Base-by-base conservation (phyloP, 2,329 filamentous ascomycete genomes). In the Penicillium corylophilum region DNA sequence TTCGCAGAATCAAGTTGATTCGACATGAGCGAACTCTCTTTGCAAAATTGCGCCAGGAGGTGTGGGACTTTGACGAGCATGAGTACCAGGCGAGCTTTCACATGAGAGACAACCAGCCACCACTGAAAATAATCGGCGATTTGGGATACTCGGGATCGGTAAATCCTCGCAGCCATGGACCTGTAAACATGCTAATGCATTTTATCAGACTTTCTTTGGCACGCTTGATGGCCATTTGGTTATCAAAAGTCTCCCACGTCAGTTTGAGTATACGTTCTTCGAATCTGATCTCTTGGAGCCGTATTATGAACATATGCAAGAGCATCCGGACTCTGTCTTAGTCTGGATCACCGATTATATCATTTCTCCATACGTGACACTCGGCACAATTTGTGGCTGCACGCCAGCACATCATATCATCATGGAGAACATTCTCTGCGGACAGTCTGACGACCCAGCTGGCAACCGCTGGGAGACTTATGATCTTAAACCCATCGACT, bases 351-450 rank as follows among this genome's bases (percentile, higher is more conserved):
- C 83, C 22, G 86, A 90, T 66, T 83, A 90, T 51, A 74, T 89
- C 0, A 79, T 82, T 46, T 78, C 79, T 0, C 76, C 79, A 0
- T 76, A 79, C 9, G 60, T 70, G 0, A 83, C 84, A 0, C 63
- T 90, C 1, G 87, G 87, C 1, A 78, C 80, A 1, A 60, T 84
- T 0, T 59, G 89, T 0, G 79, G 84, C 4, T 71, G 79, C 1
- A 82, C 85, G 0, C 87, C 88, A 0, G 83, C 82, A 1, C 86
- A 89, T 58, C 87, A 90, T 63, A 87, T 90, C 53, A 77, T 90
- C 62, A 90, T 90, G 88, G 87, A 90, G 67, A 90, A 90, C 64
- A 76, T 89, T 2, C 73, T 89, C 22, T 82, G 81, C 55, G 87
- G 86, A 1, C 79, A 83, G 55, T 74, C 76, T 13, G 70, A 74